Evolutionary conservation across 495 filamentous ascomycete genomes (phyloP).

Genomic region (Aspergillus incahuasiensis): DNA sequence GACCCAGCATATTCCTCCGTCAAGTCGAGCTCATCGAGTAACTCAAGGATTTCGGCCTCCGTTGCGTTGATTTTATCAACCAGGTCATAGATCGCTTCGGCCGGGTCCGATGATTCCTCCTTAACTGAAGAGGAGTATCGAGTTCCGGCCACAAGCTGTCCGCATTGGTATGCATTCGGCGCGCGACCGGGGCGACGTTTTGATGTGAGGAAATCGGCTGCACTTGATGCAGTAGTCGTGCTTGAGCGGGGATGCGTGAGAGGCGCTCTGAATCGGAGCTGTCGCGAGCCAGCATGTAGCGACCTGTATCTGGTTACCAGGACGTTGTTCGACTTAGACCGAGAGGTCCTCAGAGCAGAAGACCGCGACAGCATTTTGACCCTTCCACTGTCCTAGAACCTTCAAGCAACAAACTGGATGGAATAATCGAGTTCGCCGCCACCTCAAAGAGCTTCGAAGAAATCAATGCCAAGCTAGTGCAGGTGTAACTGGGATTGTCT

Average conservation of each 20-base stretch:
- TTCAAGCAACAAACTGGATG: constrained; percentile 1
- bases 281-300: constrained; percentile 22
- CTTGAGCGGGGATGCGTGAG: constrained; percentile 18
- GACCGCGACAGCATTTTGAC: constrained; percentile 35
- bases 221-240: constrained; percentile 13
- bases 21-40: constrained; percentile 34
- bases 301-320: constrained; percentile 18
- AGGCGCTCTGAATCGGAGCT: constrained; percentile 26
- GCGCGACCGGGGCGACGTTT: background rate
- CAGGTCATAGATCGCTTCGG: constrained; percentile 30
- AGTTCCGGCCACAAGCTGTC: constrained; percentile 11
- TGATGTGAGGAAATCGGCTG: constrained; percentile 4
- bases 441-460: constrained; percentile 22
- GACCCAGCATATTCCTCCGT: constrained; percentile 23
- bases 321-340: constrained; percentile 26
- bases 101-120: constrained; percentile 7
- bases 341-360: constrained; percentile 27
- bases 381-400: constrained; percentile 10
- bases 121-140: constrained; percentile 26
- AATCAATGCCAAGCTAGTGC: constrained; percentile 32
- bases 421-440: constrained; percentile 14
- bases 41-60: constrained; percentile 30
- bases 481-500: constrained; percentile 24
- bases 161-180: background rate
- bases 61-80: constrained; percentile 38